Base-by-base conservation (phyloP, 2,329 filamentous ascomycete species). In the Helotiales sp. region DNA sequence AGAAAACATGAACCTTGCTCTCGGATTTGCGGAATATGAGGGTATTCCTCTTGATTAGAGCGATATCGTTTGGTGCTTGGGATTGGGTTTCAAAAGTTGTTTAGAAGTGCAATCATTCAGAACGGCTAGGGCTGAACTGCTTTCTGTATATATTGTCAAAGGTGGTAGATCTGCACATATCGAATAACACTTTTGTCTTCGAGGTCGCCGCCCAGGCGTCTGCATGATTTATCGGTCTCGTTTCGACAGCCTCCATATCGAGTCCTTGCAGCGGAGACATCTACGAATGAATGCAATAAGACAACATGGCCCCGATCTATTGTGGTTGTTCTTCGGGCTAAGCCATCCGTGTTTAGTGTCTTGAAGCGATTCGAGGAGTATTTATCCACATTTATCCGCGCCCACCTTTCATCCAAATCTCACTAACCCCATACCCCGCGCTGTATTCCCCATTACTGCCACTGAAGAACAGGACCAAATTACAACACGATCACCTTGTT, bases 1-100 rank as follows among this genome's bases (percentile, higher is more conserved):
- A 89, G 87, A 96, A 80, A 96, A 96, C 76, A 95, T 96, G 90
- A 96, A 96, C 75, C 79, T 96, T 58, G 88, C 90, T n/a, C 81
- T 96, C 10, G 91, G 91, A 46, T 96, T 93, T 71, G 86, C 84
- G 46, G 91, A 96, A 77, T 96, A 91, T 70, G 89, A 96, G 71
- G 91, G 91, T 38, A 96, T 96, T 65, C 91, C 91, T 50, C 66
- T 72, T 36, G 70, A 72, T 55, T 72, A 70, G 58, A 59, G 46
- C 13, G 9, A 15, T 34, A 9, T 15, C 15, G 15, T 12, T 30
- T 10, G 17, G 12, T 48, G 10, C 27, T 30, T 17, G 29, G 46
- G 25, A 22, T 17, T 17, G 17, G 46, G 27, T 31, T 48, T 48
- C 24, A 48, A 48, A 48, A 31, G 25, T 31, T 15, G 25, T 44